Base-by-base conservation (phyloP, 148 eudicot genomes). In the Beta vulgaris region DNA sequence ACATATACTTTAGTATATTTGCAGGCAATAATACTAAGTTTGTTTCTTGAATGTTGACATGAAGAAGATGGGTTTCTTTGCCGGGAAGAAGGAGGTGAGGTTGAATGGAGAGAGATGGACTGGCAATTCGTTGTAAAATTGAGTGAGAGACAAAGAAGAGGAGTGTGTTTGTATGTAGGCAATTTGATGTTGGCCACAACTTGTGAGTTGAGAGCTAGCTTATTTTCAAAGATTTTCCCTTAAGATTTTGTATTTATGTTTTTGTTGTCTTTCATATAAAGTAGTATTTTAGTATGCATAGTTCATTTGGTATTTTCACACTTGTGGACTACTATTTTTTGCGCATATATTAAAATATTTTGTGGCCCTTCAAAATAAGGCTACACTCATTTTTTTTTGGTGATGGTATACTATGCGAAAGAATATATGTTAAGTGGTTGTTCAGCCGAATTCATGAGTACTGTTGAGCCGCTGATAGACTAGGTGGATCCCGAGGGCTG, bases 311-410 rank as follows among this genome's bases (percentile, higher is more conserved):
- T 48, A 54, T 69, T 53, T 73, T 59, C 68, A 64, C 80, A 75
- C 84, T 80, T 84, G 91, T 88, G 88, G 91, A 82, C 80, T 83
- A 4, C 70, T 65, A 82, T 73, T 77, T 88, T 79, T 80, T 65
- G 68, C 71, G 73, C 44, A 74, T 69, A 31, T 58, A 79, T 54
- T 75, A 43, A 76, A 80, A 75, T 61, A n/a, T 40, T 1, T 3
- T 16, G 36, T 75, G 79, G 71, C 44, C 78, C 78, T 78, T 72
- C 67, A 72, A 18, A 64, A 29, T 70, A 61, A 60, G 59, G 74
- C 55, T 59, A 31, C 36, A 28, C 21, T 7, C 12, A 53, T 36
- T 23, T 53, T 60, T 76, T 71, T 21, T 19, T 36, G 46, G 36
- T 36, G 63, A 37, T 75, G 69, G 70, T n/a, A n/a, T n/a, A n/a